Base-by-base conservation (phyloP, 768 basidiomycete species). In the Auriscalpium microsporum region DNA sequence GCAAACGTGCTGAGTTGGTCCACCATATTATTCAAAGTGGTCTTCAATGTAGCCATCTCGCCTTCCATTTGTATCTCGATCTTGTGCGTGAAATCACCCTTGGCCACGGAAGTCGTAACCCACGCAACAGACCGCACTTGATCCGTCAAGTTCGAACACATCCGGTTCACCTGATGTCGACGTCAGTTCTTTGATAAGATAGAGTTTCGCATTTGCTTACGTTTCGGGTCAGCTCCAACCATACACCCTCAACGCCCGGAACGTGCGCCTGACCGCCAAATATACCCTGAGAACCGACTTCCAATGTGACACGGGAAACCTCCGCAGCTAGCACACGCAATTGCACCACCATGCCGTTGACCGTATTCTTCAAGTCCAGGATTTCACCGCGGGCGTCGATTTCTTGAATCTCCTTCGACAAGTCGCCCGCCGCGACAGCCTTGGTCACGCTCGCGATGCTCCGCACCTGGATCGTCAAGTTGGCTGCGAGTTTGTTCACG, bases 301-400 rank as follows among this genome's bases (percentile, higher is more conserved):
- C 87, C 36, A 86, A 71, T 4, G 87, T 87, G 54, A 90, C 88
- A 40, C 87, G 77, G 3, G 87, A 89, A 45, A 90, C 87, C 69
- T 90, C 88, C 1, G 84, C 82, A 6, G 87, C 85, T 4, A 89
- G 72, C 8, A 83, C 81, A 9, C 87, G 78, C 10, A 75, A 64
- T 50, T 70, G 69, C n/a, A 71, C 67, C 45, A 72, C 72, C 72
- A 79, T 79, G 63, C 73, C 73, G 19, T 77, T 77, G 61, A 77
- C 76, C 6, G 76, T 78, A 42, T 75, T 75, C 67, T 79, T 90
- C 68, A 91, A 72, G 64, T 90, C 87, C 53, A 87, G 72, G 53
- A 95, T 94, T 69, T 95, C 93, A 16, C 93, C 93, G 10, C 83
- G 77, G 9, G 84, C 86, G 61, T 91, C 89, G 58, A 94, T 91